Evolutionary conservation across 495 filamentous ascomycete species (phyloP).

Genomic region (Penicillium soppii): DNA sequence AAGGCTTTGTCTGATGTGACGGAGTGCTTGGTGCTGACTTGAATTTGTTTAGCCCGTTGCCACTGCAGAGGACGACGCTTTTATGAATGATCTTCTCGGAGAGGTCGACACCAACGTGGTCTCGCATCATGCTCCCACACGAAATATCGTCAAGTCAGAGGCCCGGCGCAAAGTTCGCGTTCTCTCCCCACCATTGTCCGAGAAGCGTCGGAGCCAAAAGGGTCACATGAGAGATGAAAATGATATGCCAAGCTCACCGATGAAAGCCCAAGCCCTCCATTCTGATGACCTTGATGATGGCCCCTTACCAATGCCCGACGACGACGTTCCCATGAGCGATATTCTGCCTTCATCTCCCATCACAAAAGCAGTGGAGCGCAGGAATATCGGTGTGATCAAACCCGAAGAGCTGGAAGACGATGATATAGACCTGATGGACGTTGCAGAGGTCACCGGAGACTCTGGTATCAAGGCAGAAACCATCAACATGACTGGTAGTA

Average conservation of each 20-base stretch:
- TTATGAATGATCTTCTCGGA: conserved; percentile 78
- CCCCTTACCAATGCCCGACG: conserved; percentile 42
- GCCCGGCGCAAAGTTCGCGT: conserved; percentile 75
- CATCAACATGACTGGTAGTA: conserved; percentile 83
- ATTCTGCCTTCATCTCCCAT: conserved; percentile 84
- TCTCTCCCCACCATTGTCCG: conserved; percentile 68
- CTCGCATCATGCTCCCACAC: conserved; percentile 52
- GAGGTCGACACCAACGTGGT: conserved; percentile 84
- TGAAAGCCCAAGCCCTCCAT: conserved; percentile 36
- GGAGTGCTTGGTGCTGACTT: conserved; percentile 11
- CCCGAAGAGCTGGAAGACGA: conserved; percentile 66
- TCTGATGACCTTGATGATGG: conserved; percentile 55
- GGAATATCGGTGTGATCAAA: conserved; percentile 58
- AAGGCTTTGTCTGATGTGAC: too few species aligned
- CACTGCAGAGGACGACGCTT: conserved; percentile 83
- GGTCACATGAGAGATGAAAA: conserved; percentile 44
- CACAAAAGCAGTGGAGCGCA: conserved; percentile 75
- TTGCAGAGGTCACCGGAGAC: conserved; percentile 68
- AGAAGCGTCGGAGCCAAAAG: conserved; percentile 47
- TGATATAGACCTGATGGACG: conserved; percentile 82
- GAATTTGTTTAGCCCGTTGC: conserved; percentile 35
- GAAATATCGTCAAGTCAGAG: conserved; percentile 67
- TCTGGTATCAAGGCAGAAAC: conserved; percentile 62
- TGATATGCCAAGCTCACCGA: conserved; percentile 30
- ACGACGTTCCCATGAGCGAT: conserved; percentile 81